phyloP scores from a whole-genome alignment of 768 basidiomycete genomes.

The Fomitopsis serialis region DNA sequence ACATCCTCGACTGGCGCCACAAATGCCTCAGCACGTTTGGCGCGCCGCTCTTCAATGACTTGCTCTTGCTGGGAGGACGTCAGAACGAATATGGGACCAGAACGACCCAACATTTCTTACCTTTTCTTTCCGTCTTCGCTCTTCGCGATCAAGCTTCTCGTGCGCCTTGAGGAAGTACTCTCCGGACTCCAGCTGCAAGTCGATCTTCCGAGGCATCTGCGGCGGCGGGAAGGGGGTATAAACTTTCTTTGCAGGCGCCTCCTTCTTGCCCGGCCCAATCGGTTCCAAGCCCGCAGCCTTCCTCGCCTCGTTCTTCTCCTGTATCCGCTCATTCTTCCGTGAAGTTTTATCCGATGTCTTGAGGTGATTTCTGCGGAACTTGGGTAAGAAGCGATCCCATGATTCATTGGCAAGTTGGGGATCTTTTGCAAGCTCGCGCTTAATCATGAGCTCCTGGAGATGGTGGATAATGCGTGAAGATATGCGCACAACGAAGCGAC shows the following conservation, averaged over 20 bases:
- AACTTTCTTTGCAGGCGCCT: constrained; percentile 73
- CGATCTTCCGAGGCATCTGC: constrained; percentile 90
- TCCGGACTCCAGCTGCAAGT: constrained; percentile 91
- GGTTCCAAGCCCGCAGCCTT: constrained; percentile 59
- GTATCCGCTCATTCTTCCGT: constrained; percentile 75
- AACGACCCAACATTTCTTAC: constrained; percentile 27
- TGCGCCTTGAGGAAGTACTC: constrained; percentile 95
- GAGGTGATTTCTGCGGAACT: constrained; percentile 90
- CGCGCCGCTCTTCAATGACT: constrained; percentile 60
- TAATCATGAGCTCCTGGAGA: constrained; percentile 87
- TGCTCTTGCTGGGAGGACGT: constrained; percentile 63
- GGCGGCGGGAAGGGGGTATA: constrained; percentile 99
- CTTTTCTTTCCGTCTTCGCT: constrained; percentile 71
- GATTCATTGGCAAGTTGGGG: constrained; percentile 90
- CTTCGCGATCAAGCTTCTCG: constrained; percentile 78
- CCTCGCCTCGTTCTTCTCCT: constrained; percentile 57
- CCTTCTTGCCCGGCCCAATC: constrained; percentile 28
- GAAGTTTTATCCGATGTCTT: constrained; percentile 92
- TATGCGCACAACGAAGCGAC: constrained; percentile 1
- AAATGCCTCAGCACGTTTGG: constrained; percentile 82
- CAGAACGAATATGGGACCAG: constrained; percentile 4
- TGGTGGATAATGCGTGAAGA: background rate
- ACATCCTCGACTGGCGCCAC: constrained; percentile 80
- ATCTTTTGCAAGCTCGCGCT: constrained; percentile 95
- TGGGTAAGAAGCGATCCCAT: constrained; percentile 96